Conservation (phyloP, 768 basidiomycete species). For the Plicaturopsis crispa region DNA sequence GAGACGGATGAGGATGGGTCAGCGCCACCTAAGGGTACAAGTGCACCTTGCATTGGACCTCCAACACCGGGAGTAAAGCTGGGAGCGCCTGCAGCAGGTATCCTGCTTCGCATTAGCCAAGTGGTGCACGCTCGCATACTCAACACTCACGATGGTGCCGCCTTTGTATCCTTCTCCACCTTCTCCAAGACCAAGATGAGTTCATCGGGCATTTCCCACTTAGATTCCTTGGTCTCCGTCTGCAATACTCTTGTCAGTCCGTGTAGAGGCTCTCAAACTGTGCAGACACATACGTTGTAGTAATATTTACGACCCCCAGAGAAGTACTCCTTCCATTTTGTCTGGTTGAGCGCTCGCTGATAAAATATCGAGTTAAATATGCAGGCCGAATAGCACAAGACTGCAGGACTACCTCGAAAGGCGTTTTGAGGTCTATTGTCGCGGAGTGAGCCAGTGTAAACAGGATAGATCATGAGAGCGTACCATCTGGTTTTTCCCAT, state of each 20-base stretch:
- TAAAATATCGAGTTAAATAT: conserved; percentile 9
- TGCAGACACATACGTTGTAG: conserved; percentile 55
- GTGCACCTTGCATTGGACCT: conserved; percentile 49
- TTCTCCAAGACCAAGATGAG: conserved; percentile 77
- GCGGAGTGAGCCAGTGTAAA: conserved; percentile 5
- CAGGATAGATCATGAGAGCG: conserved; percentile 13
- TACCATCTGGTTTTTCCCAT: conserved; percentile 97
- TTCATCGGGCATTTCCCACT: conserved; percentile 98
- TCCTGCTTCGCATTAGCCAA: too few species aligned
- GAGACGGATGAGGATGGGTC: conserved; percentile 43
- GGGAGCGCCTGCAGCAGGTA: conserved; percentile 34
- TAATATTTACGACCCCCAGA: conserved; percentile 89
- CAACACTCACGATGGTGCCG: conserved; percentile 25
- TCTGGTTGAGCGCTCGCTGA: conserved; percentile 81
- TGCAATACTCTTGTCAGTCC: conserved; percentile 21
- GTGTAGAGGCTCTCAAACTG: neutral
- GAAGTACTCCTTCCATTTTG: conserved; percentile 95
- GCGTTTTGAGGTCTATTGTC: conserved; percentile 71
- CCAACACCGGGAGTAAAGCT: conserved; percentile 34
- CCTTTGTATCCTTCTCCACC: conserved; percentile 67
- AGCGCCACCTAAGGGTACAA: conserved; percentile 44
- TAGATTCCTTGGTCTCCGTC: conserved; percentile 86
- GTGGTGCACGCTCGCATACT: too few species aligned
- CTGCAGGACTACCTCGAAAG: conserved; percentile 63
- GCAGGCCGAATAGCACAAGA: conserved; percentile 4